phyloP scores from a whole-genome alignment of 1,139 yeast genomes.

The Candida neerlandica region DNA sequence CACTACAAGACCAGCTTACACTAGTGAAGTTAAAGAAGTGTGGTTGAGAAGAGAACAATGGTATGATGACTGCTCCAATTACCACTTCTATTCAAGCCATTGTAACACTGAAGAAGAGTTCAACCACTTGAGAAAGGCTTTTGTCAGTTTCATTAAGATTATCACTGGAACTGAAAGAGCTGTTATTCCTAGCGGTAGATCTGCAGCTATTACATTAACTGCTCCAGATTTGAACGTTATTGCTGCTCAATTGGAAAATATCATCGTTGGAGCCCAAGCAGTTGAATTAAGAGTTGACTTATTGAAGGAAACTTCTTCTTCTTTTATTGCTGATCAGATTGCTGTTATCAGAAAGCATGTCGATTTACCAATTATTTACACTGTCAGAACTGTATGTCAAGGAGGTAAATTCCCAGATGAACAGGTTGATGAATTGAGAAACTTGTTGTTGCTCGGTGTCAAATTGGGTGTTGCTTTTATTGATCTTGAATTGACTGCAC shows the following conservation, averaged over 20 bases:
- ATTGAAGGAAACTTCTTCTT: constrained; percentile 50
- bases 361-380: constrained; percentile 78
- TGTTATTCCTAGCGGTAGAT: constrained; percentile 54
- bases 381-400: constrained; percentile 75
- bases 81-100: constrained; percentile 75
- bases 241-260: constrained; percentile 47
- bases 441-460: constrained; percentile 62
- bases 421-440: constrained; percentile 54
- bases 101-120: constrained; percentile 61
- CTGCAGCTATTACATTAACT: constrained; percentile 76
- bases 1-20: constrained; percentile 84
- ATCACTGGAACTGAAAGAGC: constrained; percentile 60
- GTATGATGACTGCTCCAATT: constrained; percentile 82
- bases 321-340: constrained; percentile 73
- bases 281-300: constrained; percentile 83
- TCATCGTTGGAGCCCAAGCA: constrained; percentile 70
- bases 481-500: constrained; percentile 54
- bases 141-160: constrained; percentile 57
- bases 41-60: constrained; percentile 82
- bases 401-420: constrained; percentile 73
- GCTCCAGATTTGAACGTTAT: constrained; percentile 54
- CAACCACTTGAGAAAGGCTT: constrained; percentile 57
- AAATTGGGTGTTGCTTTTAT: constrained; percentile 64
- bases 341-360: constrained; percentile 64
- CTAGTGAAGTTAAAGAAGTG: constrained; percentile 75